These are phyloP conservation scores for Sonneratia caseolaris DNA, from an alignment of 345 rosid genomes.

Conservation along the genomic window DNA sequence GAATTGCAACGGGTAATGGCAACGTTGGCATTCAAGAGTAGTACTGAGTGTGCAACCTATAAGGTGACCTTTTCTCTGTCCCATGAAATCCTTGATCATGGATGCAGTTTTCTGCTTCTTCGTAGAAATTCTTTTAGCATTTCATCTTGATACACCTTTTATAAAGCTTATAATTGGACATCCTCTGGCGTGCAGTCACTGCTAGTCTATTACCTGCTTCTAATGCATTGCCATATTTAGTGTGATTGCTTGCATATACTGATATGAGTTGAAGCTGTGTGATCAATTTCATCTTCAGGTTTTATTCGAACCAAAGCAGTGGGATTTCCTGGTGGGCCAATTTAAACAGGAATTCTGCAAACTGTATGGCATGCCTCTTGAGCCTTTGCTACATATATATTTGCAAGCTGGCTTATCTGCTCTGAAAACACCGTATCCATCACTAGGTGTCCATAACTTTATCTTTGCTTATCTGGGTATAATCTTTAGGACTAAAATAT, in stretches of 20 bases:
- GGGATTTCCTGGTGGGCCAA: constrained; percentile 84
- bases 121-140: background rate
- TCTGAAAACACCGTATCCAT: constrained; percentile 87
- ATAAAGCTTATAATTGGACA: background rate
- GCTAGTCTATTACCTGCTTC: background rate
- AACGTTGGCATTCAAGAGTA: constrained; percentile 81
- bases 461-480: background rate
- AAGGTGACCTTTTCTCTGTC: constrained; percentile 37
- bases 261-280: background rate
- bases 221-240: background rate
- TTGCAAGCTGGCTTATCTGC: constrained; percentile 97
- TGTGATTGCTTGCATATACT: background rate
- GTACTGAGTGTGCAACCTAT: constrained; percentile 61
- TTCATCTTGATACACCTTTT: too few species aligned
- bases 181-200: too few species aligned
- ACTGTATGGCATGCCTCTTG: constrained; percentile 95
- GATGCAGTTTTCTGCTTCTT: background rate
- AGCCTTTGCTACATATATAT: constrained; percentile 81
- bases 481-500: background rate
- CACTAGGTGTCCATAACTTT: background rate
- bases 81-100: background rate
- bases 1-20: constrained; percentile 76
- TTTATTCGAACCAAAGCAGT: constrained; percentile 79
- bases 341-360: constrained; percentile 90
- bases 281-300: constrained; percentile 29